Evolutionary conservation across 2,329 filamentous ascomycete genomes (phyloP).

Genomic region (Sclerotiophoma versabilis): DNA sequence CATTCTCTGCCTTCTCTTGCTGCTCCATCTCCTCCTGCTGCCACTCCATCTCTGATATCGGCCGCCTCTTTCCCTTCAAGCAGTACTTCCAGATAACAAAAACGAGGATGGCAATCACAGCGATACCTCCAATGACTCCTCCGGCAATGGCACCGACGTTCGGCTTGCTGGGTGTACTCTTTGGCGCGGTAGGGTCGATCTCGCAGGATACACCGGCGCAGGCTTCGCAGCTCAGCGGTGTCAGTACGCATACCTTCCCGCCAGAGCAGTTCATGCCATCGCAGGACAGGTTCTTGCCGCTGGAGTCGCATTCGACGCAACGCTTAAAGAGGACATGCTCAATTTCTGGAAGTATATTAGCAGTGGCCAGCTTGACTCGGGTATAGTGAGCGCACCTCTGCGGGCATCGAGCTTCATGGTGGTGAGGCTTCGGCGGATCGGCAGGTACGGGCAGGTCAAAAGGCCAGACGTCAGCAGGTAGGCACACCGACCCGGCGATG

Average conservation of each 20-base stretch:
- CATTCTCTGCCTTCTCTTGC: constrained; percentile 64
- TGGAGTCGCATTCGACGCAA: constrained; percentile 64
- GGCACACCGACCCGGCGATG: constrained; percentile 4
- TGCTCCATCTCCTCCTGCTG: constrained; percentile 61
- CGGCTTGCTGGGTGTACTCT: constrained; percentile 50
- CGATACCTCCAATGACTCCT: constrained; percentile 85
- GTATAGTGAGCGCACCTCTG: constrained; percentile 7
- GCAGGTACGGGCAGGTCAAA: constrained; percentile 1
- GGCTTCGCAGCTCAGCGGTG: constrained; percentile 63
- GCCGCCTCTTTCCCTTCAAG: constrained; percentile 78
- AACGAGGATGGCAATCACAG: constrained; percentile 74
- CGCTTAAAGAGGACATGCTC: constrained; percentile 59
- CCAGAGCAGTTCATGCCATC: constrained; percentile 59
- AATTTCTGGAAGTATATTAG: constrained; percentile 38
- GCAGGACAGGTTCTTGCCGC: constrained; percentile 59
- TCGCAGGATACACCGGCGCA: constrained; percentile 67
- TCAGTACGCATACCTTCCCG: constrained; percentile 66
- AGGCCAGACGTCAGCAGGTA: constrained; percentile 11
- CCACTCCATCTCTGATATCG: constrained; percentile 65
- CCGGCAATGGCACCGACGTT: constrained; percentile 88
- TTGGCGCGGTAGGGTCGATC: constrained; percentile 45
- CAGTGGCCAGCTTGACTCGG: background rate
- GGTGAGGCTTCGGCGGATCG: constrained; percentile 4
- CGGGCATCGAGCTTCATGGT: constrained; percentile 19
- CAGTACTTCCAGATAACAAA: constrained; percentile 89